Evolutionary conservation across 2,329 filamentous ascomycete genomes (phyloP).

Genomic region (Dothiorella sarmentorum): DNA sequence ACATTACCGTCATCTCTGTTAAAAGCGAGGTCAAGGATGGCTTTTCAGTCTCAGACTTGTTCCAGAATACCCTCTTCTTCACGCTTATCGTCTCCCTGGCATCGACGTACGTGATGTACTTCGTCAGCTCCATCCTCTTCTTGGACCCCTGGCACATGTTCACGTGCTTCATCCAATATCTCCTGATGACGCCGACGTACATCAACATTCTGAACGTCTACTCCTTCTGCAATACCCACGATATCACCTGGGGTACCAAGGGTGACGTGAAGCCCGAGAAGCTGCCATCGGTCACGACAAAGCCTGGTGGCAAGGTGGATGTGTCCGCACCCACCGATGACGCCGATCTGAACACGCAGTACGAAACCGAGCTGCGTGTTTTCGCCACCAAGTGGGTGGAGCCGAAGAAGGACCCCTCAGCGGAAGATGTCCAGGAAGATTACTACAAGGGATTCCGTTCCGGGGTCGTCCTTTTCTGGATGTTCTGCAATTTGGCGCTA

Average conservation of each 20-base stretch:
- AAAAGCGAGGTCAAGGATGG: constrained; percentile 61
- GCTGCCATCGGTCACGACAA: constrained; percentile 81
- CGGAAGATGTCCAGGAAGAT: constrained; percentile 83
- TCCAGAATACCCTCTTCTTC: constrained; percentile 86
- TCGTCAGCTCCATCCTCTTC: constrained; percentile 88
- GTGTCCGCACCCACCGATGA: constrained; percentile 83
- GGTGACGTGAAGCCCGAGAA: constrained; percentile 95
- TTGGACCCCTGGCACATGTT: constrained; percentile 99
- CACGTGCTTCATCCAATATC: constrained; percentile 89
- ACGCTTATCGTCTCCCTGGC: constrained; percentile 88
- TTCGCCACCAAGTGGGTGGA: constrained; percentile 73
- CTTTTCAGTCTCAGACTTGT: constrained; percentile 70
- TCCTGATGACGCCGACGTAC: constrained; percentile 91
- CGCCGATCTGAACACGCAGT: constrained; percentile 90
- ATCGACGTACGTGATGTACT: constrained; percentile 90
- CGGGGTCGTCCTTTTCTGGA: constrained; percentile 89
- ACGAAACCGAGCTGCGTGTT: constrained; percentile 75
- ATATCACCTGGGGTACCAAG: constrained; percentile 97
- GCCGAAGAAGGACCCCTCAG: constrained; percentile 61
- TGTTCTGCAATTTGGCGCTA: constrained; percentile 91
- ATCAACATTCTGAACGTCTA: constrained; percentile 99
- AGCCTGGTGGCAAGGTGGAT: constrained; percentile 93
- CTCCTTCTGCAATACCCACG: constrained; percentile 97
- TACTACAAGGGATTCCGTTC: constrained; percentile 97
- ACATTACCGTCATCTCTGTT: constrained; percentile 86